These are phyloP conservation scores for Aspergillus sp. DNA, from an alignment of 2,329 filamentous ascomycete genomes.

Conservation along the genomic window DNA sequence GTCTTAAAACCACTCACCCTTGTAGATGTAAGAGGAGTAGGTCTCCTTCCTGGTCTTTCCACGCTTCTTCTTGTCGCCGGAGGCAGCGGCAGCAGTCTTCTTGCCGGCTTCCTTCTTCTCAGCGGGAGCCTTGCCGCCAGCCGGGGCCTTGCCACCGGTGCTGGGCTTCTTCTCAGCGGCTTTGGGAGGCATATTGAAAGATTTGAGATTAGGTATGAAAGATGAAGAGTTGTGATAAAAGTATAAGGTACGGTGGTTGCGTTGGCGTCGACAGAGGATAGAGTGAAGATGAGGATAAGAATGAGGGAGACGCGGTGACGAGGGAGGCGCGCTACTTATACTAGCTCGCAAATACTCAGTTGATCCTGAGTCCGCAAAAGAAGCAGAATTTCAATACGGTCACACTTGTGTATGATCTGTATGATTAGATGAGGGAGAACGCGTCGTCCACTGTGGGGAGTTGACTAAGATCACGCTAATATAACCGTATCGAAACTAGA, in stretches of 20 bases:
- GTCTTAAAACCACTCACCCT: slow-evolving; percentile 65
- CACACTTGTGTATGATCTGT: slow-evolving; percentile 46
- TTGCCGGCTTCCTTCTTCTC: slow-evolving; percentile 99
- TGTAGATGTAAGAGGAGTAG: slow-evolving; percentile 99
- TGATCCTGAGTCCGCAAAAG: slow-evolving; percentile 48
- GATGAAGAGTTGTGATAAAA: slow-evolving; percentile 25
- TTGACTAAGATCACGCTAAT: slow-evolving; percentile 21
- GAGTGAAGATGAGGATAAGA: slow-evolving; percentile 35
- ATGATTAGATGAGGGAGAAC: slow-evolving; percentile 41
- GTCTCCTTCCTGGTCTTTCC: slow-evolving; percentile 99
- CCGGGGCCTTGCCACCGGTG: slow-evolving; percentile 88
- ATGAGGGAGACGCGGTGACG: slow-evolving; percentile 42
- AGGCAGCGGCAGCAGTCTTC: slow-evolving; percentile 83
- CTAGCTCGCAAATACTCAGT: slow-evolving; percentile 41
- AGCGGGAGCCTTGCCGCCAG: slow-evolving; percentile 71
- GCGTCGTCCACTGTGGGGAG: slow-evolving; percentile 20
- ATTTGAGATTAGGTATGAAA: slow-evolving; percentile 24
- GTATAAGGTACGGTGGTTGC: slow-evolving; percentile 32
- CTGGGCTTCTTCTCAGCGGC: slow-evolving; percentile 96
- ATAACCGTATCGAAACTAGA: slow-evolving; percentile 24
- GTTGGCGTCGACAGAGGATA: slow-evolving; percentile 24
- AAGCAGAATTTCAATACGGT: slow-evolving; percentile 51
- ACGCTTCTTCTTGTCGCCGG: slow-evolving; percentile 99
- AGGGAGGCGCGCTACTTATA: slow-evolving; percentile 51
- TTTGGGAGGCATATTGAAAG: slow-evolving; percentile 89